These are phyloP conservation scores for Pseudomonodictys pantanalensis DNA, from an alignment of 495 filamentous ascomycete species.

Conservation along the genomic window DNA sequence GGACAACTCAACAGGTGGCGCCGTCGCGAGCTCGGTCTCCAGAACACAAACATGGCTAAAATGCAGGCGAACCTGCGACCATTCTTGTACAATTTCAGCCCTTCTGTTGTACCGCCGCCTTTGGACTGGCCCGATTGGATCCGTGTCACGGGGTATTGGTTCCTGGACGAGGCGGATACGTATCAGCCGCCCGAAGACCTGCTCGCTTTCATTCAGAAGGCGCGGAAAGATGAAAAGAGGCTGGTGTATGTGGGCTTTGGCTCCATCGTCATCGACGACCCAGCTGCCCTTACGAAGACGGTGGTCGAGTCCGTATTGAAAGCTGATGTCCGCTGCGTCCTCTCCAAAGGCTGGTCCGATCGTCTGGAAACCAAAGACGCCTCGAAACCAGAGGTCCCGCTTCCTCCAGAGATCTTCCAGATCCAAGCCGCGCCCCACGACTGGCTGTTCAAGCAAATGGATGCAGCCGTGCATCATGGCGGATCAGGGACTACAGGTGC, in stretches of 20 bases:
- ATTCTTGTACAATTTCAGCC: constrained; percentile 96
- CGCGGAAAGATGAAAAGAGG: constrained; percentile 79
- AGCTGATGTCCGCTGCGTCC: constrained; percentile 90
- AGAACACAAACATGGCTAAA: constrained; percentile 80
- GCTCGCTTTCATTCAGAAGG: constrained; percentile 72
- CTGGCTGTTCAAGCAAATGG: constrained; percentile 92
- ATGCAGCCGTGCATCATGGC: constrained; percentile 92
- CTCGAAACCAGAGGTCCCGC: constrained; percentile 60
- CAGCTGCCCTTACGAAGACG: constrained; percentile 78
- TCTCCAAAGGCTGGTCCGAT: constrained; percentile 99
- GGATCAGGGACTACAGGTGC: constrained; percentile 95
- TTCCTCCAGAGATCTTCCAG: constrained; percentile 78
- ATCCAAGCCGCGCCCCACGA: constrained; percentile 93
- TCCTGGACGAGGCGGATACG: constrained; percentile 74
- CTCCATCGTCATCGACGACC: constrained; percentile 91
- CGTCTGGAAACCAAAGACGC: constrained; percentile 62
- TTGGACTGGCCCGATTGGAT: constrained; percentile 98
- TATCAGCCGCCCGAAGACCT: constrained; percentile 78
- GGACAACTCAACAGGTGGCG: constrained; percentile 93
- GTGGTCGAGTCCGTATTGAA: constrained; percentile 87
- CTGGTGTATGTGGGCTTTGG: constrained; percentile 97
- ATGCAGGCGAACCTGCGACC: constrained; percentile 94
- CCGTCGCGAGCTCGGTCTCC: constrained; percentile 71
- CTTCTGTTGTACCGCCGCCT: constrained; percentile 84
- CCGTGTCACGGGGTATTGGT: constrained; percentile 96